Conservation (phyloP, 441 rosid genomes). For the Pelargonium australe region DNA sequence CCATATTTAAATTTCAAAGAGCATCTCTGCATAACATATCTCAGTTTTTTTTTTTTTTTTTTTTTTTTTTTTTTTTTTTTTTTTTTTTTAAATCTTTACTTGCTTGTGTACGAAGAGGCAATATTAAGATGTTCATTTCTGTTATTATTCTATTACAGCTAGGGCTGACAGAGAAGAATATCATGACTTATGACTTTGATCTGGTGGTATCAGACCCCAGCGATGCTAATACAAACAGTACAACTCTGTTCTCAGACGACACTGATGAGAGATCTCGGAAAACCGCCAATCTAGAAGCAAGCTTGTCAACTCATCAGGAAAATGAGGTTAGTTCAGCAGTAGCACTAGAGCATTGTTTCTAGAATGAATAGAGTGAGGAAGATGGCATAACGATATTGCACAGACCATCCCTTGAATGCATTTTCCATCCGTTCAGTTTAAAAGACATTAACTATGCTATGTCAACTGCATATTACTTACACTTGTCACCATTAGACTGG, state of each 20-base stretch:
- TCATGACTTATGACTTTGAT: constrained; percentile 78
- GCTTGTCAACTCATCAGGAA: constrained; percentile 49
- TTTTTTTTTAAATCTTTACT: background rate
- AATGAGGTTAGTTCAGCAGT: constrained; percentile 50
- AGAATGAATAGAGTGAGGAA: background rate
- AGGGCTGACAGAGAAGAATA: constrained; percentile 83
- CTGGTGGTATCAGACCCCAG: constrained; percentile 80
- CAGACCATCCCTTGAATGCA: background rate
- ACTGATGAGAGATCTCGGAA: constrained; percentile 79
- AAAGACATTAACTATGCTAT: too few species aligned
- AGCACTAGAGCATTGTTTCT: background rate
- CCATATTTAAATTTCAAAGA: background rate
- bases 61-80: background rate
- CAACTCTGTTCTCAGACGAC: constrained; percentile 84
- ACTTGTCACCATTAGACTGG: background rate
- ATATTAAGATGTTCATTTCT: constrained; percentile 15
- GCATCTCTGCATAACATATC: constrained; percentile 8
- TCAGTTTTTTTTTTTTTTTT: constrained; percentile 2
- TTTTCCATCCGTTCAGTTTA: background rate
- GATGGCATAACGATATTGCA: background rate
- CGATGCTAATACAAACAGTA: constrained; percentile 88
- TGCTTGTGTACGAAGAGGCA: background rate
- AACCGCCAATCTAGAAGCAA: constrained; percentile 50
- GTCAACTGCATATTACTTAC: too few species aligned
- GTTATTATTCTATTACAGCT: constrained; percentile 62